Evolutionary conservation across 805 yeast species (phyloP).

Genomic region (Yarrowia sp.): DNA sequence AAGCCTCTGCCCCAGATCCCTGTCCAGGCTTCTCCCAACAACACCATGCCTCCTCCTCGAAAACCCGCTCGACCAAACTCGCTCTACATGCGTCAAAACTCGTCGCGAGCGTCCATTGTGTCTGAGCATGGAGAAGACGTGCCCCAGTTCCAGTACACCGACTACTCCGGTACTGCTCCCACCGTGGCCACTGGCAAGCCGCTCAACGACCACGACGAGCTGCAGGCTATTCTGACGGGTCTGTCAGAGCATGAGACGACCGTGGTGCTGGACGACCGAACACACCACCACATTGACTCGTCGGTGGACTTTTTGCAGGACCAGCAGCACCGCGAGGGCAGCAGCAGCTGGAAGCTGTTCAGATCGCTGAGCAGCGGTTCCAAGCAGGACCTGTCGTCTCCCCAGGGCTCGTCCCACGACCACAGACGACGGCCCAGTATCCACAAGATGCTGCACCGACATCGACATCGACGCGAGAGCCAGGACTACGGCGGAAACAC

Average conservation of each 20-base stretch:
- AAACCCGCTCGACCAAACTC: slow-evolving; percentile 40
- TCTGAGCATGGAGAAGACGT: slow-evolving; percentile 22
- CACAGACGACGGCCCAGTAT: neutral
- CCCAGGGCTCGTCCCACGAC: neutral
- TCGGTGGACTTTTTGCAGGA: slow-evolving; percentile 51
- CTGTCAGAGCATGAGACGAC: slow-evolving; percentile 49
- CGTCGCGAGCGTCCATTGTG: slow-evolving; percentile 19
- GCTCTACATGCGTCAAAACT: slow-evolving; percentile 24
- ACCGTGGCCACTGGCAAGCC: slow-evolving; percentile 24
- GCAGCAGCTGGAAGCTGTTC: slow-evolving; percentile 38
- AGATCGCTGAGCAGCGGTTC: slow-evolving; percentile 25
- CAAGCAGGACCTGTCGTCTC: slow-evolving; percentile 1
- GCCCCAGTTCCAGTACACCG: slow-evolving; percentile 32
- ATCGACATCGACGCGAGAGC: slow-evolving; percentile 18
- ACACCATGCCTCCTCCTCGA: slow-evolving; percentile 30
- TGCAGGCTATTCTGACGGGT: slow-evolving; percentile 50
- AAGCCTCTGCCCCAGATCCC: slow-evolving; percentile 25
- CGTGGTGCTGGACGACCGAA: slow-evolving; percentile 47
- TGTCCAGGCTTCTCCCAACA: slow-evolving; percentile 10
- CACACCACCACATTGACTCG: slow-evolving; percentile 48
- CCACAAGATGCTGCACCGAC: slow-evolving; percentile 28
- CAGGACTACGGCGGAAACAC: slow-evolving; percentile 23
- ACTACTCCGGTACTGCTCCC: slow-evolving; percentile 12
- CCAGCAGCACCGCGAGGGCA: slow-evolving; percentile 45
- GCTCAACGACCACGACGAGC: slow-evolving; percentile 45